phyloP scores from a whole-genome alignment of 225 moss, liverwort and hornwort species.

The Neckera pumila region DNA sequence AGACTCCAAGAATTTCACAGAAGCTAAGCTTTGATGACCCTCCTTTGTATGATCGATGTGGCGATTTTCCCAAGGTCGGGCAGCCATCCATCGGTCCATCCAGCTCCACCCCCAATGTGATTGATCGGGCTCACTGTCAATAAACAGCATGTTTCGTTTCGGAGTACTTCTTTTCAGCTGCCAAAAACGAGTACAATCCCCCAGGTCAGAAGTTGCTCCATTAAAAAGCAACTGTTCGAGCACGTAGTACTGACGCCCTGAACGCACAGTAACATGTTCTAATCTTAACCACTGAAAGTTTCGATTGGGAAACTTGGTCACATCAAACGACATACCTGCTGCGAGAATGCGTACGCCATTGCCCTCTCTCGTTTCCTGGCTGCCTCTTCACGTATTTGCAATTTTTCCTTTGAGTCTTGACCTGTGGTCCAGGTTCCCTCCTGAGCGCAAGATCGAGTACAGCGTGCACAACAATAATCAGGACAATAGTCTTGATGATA shows the following conservation, averaged over 20 bases:
- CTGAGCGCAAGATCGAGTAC: slow-evolving; percentile 7
- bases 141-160: slow-evolving; percentile 66
- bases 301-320: background rate
- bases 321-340: slow-evolving; percentile 43
- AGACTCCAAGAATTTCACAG: slow-evolving; percentile 53
- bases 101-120: slow-evolving; percentile 99
- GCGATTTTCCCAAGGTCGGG: slow-evolving; percentile 88
- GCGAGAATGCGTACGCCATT: slow-evolving; percentile 90
- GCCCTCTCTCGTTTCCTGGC: slow-evolving; percentile 86
- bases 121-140: slow-evolving; percentile 88
- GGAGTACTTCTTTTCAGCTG: slow-evolving; percentile 77
- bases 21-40: slow-evolving; percentile 44
- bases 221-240: background rate
- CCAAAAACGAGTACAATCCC: background rate
- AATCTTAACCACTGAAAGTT: background rate
- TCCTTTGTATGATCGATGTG: slow-evolving; percentile 37
- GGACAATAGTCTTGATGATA: background rate
- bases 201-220: background rate
- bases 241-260: background rate
- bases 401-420: slow-evolving; percentile 68
- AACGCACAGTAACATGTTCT: background rate
- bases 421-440: slow-evolving; percentile 73
- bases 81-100: slow-evolving; percentile 99
- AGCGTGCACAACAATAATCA: background rate
- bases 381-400: slow-evolving; percentile 82